Base-by-base conservation (phyloP, 176 grass and related monocot species). In the Otatea glauca region DNA sequence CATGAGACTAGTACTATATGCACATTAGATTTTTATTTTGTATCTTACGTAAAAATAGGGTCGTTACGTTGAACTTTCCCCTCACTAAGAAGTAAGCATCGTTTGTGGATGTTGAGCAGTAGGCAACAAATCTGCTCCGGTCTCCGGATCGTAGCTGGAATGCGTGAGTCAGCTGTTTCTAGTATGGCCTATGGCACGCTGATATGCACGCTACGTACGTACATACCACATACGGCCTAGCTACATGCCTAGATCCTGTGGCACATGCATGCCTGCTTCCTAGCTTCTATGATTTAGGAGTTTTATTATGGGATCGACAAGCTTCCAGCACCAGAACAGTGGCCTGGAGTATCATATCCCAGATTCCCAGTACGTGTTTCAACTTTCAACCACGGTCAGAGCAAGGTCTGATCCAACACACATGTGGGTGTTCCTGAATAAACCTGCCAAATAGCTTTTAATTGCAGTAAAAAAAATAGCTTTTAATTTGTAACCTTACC, bases 181-280 rank as follows among this genome's bases (percentile, higher is more conserved):
- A n/a, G 21, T 35, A 59, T 24, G 15, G 5, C 23, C 17, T 4
- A 4, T 58, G n/a, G 68, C 1, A 25, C 24, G 54, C 55, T 44
- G n/a, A 25, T 4, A 44, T 17, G 24, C 4, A 25, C 55, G 60
- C 34, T n/a, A 11, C 37, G n/a, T 63, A 44, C 55, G 55, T 29
- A 35, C 17, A 66, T 47, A 34, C 17, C 5, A 74, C 32, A 21
- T 18, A 24, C 25, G 35, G 20, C 7, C 54, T 58, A n/a, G 7
- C 20, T 32, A 74, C 39, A 27, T 34, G 71, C 47, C 70, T 77
- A 77, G 37, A 77, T 43, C 54, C 8, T 45, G 11, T 62, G 59
- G 4, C 11, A 6, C 9, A 21, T 21, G 61, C 20, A 72, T 70
- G 16, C 37, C 27, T 18, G 24, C 38, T 17, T 25, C 34, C 23